These are phyloP conservation scores for Buddleja alternifolia DNA, from an alignment of 257 asterid species.

Conservation along the genomic window DNA sequence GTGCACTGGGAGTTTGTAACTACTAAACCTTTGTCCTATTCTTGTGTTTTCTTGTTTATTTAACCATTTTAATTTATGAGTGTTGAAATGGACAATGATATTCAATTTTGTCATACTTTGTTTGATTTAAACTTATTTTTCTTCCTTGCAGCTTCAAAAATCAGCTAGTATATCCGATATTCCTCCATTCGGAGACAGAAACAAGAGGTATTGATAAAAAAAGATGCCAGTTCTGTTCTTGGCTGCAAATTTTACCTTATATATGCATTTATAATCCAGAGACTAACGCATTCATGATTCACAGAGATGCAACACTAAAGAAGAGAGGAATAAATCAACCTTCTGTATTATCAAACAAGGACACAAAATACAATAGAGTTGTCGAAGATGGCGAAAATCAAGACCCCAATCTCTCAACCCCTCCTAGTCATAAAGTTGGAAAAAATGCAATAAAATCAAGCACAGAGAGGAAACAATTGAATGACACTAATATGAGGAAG, in stretches of 20 bases:
- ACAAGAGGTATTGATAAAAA: conserved; percentile 53
- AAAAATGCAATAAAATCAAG: conserved; percentile 70
- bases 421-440: conserved; percentile 40
- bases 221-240: neutral
- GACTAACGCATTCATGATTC: conserved; percentile 16
- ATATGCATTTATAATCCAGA: conserved; percentile 7
- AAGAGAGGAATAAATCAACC: conserved; percentile 66
- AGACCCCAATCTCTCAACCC: conserved; percentile 70
- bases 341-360: conserved; percentile 41
- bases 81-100: neutral
- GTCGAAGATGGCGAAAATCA: conserved; percentile 73
- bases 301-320: conserved; percentile 80
- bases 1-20: neutral
- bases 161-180: conserved; percentile 64
- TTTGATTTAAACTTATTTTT: conserved; percentile 6
- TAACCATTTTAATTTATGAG: conserved; percentile 3
- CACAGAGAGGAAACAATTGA: conserved; percentile 48
- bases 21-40: neutral
- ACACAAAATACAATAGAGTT: conserved; percentile 34
- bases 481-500: conserved; percentile 35
- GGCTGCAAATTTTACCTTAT: conserved; percentile 1
- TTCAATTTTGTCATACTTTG: neutral
- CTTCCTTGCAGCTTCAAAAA: conserved; percentile 51
- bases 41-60: neutral
- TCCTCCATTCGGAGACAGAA: conserved; percentile 61